Evolutionary conservation across 2,329 filamentous ascomycete species (phyloP).

Genomic region (Aurifilum marmelostoma): DNA sequence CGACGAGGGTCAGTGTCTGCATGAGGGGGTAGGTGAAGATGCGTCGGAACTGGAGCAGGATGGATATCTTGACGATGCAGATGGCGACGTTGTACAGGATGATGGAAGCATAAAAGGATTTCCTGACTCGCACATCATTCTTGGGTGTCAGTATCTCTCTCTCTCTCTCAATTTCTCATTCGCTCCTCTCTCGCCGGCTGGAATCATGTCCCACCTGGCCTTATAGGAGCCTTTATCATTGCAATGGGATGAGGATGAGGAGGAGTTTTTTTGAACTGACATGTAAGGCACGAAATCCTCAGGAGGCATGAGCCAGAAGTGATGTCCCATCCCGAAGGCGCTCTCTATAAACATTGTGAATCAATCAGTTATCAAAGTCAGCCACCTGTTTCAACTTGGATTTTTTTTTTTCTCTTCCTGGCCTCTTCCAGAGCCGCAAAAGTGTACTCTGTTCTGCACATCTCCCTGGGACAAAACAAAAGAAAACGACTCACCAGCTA

Average conservation of each 20-base stretch:
- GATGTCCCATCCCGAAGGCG: constrained; percentile 21
- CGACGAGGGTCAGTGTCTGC: constrained; percentile 30
- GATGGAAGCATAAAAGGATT: constrained; percentile 39
- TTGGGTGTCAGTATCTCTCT: not conserved
- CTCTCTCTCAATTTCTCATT: not conserved
- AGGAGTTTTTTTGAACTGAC: not conserved
- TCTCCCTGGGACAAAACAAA: not conserved
- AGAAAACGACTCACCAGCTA: constrained; percentile 31
- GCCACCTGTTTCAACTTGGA: too few relatives aligned
- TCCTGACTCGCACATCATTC: not conserved
- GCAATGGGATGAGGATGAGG: too few relatives aligned
- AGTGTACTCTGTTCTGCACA: not conserved
- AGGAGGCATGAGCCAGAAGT: constrained; percentile 21
- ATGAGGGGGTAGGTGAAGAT: constrained; percentile 37
- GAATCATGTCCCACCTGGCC: too few relatives aligned
- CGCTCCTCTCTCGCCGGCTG: not conserved
- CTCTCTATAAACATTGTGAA: not conserved
- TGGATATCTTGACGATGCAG: constrained; percentile 40
- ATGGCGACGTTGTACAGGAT: constrained; percentile 39
- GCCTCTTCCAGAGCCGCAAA: not conserved
- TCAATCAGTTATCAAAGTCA: not conserved
- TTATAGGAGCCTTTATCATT: not conserved
- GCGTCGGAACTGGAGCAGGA: constrained; percentile 42
- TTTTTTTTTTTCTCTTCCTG: not conserved
- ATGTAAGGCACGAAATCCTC: constrained; percentile 12